Conservation (phyloP, 2,329 filamentous ascomycete species). For the Clonostachys byssicola region DNA sequence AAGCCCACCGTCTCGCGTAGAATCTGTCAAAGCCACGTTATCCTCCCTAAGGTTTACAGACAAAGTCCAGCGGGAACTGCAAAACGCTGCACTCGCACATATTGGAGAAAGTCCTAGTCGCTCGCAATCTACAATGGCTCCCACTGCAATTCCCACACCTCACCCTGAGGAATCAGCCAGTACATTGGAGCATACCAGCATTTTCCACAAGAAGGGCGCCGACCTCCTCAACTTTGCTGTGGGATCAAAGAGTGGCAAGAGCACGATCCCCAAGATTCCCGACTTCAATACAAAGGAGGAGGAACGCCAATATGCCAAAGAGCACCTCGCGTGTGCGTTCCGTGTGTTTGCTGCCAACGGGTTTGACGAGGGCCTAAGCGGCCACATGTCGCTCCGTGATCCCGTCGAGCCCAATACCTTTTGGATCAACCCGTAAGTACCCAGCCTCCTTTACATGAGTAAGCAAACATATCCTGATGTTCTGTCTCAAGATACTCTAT, state of each 20-base stretch:
- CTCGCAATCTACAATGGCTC: too few relatives aligned
- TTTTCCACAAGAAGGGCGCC: not conserved
- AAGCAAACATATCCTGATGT: too few relatives aligned
- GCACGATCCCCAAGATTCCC: conserved; percentile 45
- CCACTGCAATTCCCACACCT: too few relatives aligned
- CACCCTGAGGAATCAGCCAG: too few relatives aligned
- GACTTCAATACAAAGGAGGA: conserved; percentile 42
- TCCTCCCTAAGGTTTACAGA: too few relatives aligned
- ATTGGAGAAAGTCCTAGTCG: too few relatives aligned
- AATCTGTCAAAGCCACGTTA: too few relatives aligned
- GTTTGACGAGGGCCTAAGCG: conserved; percentile 57
- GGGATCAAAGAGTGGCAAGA: conserved; percentile 15
- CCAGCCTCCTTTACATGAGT: conserved; percentile 47
- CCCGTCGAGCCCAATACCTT: conserved; percentile 54
- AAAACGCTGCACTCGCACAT: too few relatives aligned
- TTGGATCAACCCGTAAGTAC: too few relatives aligned
- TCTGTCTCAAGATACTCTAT: conserved; percentile 38
- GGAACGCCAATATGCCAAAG: conserved; percentile 24
- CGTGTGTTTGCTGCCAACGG: conserved; percentile 40
- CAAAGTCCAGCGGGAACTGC: too few relatives aligned
- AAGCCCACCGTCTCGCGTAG: too few relatives aligned
- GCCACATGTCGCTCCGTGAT: conserved; percentile 62
- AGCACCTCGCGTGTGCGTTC: conserved; percentile 40
- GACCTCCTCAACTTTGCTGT: not conserved
- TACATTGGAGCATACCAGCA: not conserved